Evolutionary conservation across 2,329 filamentous ascomycete genomes (phyloP).

Genomic region (Aspergillus sp.): DNA sequence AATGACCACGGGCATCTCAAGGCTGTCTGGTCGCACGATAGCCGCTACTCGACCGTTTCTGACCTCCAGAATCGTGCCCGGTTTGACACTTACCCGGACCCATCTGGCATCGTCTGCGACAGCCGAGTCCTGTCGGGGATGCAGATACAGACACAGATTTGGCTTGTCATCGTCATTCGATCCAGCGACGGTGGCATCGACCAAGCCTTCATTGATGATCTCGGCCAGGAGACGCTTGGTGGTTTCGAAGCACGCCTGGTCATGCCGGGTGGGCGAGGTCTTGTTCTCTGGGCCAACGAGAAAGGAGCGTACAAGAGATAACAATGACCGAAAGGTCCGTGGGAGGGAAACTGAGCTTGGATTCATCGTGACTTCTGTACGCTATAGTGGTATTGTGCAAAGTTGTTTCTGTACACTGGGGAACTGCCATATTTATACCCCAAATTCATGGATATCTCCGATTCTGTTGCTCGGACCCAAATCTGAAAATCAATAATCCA

Average conservation of each 20-base stretch:
- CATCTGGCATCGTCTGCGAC: neutral
- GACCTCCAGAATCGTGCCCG: neutral
- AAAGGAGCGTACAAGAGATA: neutral
- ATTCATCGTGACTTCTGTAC: too few species aligned
- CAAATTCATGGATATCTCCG: too few species aligned
- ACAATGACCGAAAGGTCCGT: neutral
- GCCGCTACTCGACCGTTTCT: neutral
- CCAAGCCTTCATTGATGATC: conserved; percentile 10
- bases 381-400: neutral
- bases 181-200: conserved; percentile 1
- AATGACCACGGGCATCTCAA: conserved; percentile 1
- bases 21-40: conserved; percentile 1
- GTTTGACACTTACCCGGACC: neutral
- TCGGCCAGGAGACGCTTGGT: conserved; percentile 8
- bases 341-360: neutral
- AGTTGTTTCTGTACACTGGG: neutral
- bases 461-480: too few species aligned
- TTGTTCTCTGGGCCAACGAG: neutral
- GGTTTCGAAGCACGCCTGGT: conserved; percentile 7
- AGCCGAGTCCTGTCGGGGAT: neutral
- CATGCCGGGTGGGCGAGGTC: neutral
- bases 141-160: neutral
- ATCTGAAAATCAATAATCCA: too few species aligned
- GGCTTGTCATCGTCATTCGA: neutral
- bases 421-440: too few species aligned